Conservation (phyloP, 345 rosid genomes). For the Salix suchowensis region DNA sequence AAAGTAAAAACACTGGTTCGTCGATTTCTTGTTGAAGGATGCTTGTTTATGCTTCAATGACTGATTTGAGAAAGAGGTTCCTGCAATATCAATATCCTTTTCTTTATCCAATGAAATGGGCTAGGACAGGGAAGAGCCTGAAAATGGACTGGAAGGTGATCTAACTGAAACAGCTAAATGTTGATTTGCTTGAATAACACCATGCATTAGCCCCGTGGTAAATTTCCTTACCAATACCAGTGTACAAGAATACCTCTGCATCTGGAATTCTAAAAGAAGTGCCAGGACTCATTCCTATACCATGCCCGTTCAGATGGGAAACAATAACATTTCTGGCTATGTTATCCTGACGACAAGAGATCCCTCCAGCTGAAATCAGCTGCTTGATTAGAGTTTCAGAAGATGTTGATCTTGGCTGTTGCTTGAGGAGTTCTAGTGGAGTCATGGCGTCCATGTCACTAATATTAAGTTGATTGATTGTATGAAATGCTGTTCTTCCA, state of each 20-base stretch:
- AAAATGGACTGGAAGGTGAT: conserved; percentile 40
- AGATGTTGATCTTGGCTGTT: conserved; percentile 55
- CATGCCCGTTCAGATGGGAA: conserved; percentile 53
- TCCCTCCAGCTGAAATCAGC: conserved; percentile 76
- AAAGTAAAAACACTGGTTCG: conserved; percentile 68
- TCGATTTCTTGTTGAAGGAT: conserved; percentile 43
- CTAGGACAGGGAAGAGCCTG: conserved; percentile 35
- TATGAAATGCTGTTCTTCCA: conserved; percentile 77
- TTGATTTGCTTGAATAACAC: conserved; percentile 53
- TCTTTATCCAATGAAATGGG: conserved; percentile 33
- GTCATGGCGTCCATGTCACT: conserved; percentile 70
- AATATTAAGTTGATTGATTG: conserved; percentile 48
- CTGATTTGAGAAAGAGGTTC: conserved; percentile 4
- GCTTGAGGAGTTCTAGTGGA: conserved; percentile 73
- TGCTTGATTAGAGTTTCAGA: conserved; percentile 75
- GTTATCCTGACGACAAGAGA: conserved; percentile 40
- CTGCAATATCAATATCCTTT: conserved; percentile 13
- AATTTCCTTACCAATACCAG: conserved; percentile 49
- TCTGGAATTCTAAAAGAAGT: conserved; percentile 78
- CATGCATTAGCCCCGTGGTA: conserved; percentile 59
- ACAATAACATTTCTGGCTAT: conserved; percentile 33
- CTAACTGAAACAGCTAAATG: conserved; percentile 24
- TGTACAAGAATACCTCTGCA: conserved; percentile 72
- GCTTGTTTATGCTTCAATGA: conserved; percentile 28
- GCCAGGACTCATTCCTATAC: conserved; percentile 70